Conservation (phyloP, 2,329 filamentous ascomycete species). For the Aspergillus sojae region DNA sequence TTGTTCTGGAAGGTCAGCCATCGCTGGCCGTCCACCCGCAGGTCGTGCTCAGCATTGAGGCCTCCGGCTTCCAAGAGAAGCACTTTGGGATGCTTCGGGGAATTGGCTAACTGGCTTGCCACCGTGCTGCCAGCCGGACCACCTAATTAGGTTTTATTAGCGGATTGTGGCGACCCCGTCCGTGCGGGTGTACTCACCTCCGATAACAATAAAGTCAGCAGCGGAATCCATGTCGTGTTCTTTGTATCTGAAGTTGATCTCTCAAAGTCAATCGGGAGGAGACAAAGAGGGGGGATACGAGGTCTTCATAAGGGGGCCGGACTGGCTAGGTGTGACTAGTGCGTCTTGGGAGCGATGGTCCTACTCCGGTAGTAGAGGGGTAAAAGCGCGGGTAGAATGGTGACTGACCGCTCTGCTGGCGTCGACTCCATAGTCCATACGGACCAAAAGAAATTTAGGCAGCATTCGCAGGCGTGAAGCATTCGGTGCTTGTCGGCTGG, state of each 20-base stretch:
- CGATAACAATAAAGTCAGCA: neutral
- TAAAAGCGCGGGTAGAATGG: neutral
- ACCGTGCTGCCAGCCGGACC: slow-evolving; percentile 64
- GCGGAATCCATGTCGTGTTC: neutral
- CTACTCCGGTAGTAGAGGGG: neutral
- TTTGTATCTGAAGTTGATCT: neutral
- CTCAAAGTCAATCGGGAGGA: neutral
- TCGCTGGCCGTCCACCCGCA: slow-evolving; percentile 58
- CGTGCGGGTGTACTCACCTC: neutral
- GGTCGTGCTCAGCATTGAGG: slow-evolving; percentile 49
- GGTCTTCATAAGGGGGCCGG: neutral
- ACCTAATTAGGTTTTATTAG: slow-evolving; percentile 37
- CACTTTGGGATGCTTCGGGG: slow-evolving; percentile 53
- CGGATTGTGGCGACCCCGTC: too few species aligned
- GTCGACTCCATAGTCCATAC: neutral
- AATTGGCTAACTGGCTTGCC: slow-evolving; percentile 55
- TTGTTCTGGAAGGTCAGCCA: slow-evolving; percentile 55
- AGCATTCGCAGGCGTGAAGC: neutral
- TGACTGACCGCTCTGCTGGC: neutral
- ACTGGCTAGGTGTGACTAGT: neutral
- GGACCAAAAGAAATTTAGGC: too few species aligned
- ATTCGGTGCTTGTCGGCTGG: neutral
- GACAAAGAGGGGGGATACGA: neutral
- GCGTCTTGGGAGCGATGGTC: neutral
- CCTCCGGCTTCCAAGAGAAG: slow-evolving; percentile 65